Conservation (phyloP, 2,329 filamentous ascomycete genomes). For the Xylaria sp. region DNA sequence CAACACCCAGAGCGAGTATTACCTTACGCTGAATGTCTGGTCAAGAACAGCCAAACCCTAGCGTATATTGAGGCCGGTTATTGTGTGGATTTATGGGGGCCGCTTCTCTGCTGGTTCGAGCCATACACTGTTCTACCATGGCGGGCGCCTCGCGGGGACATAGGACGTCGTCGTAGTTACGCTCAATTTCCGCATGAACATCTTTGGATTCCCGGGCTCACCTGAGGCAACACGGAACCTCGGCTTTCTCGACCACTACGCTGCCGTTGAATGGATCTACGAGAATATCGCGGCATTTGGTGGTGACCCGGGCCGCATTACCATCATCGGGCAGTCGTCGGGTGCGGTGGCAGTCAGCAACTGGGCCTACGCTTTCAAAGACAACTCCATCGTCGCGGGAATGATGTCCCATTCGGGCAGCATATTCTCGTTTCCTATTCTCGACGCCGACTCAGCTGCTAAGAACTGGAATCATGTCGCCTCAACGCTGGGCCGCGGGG, state of each 20-base stretch:
- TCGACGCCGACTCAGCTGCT: conserved; percentile 10
- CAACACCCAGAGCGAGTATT: conserved; percentile 20
- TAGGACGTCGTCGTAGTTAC: conserved; percentile 19
- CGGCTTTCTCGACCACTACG: conserved; percentile 19
- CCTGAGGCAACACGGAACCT: conserved; percentile 18
- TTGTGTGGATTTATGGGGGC: conserved; percentile 21
- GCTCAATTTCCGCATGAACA: conserved; percentile 24
- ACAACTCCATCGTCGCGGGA: conserved; percentile 12
- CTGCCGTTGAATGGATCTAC: conserved; percentile 15
- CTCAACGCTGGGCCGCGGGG: conserved; percentile 13
- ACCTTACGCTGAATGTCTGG: conserved; percentile 19
- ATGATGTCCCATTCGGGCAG: conserved; percentile 16
- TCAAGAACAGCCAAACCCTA: not conserved
- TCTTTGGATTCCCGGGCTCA: conserved; percentile 19
- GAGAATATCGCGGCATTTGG: conserved; percentile 19
- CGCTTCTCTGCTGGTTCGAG: conserved; percentile 21
- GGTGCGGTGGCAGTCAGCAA: conserved; percentile 19
- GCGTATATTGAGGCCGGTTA: conserved; percentile 7
- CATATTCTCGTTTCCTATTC: conserved; percentile 19
- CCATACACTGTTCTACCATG: conserved; percentile 21
- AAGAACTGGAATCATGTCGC: conserved; percentile 13
- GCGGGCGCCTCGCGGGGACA: conserved; percentile 8
- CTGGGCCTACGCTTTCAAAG: conserved; percentile 18
- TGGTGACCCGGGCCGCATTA: conserved; percentile 14
- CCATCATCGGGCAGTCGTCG: conserved; percentile 16